phyloP scores from a whole-genome alignment of 208 protist genomes.

The Acanthamoeba healyi region DNA sequence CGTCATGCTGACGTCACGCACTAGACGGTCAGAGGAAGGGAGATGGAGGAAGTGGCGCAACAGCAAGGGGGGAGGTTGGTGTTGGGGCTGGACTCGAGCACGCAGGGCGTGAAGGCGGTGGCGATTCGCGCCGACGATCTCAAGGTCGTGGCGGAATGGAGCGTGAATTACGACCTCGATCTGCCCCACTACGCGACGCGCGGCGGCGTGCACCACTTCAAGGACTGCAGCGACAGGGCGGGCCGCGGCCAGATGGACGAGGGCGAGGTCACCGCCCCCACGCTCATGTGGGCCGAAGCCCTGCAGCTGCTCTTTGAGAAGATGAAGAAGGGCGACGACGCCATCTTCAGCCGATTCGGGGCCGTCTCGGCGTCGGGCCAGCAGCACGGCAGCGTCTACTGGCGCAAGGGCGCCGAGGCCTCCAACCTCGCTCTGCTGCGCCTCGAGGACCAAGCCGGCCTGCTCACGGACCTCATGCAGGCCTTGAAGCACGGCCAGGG shows the following conservation, averaged over 20 bases:
- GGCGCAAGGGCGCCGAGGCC: conserved; percentile 75
- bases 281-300: conserved; percentile 79
- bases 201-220: conserved; percentile 42
- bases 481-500: neutral
- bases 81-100: conserved; percentile 76
- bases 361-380: conserved; percentile 77
- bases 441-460: neutral
- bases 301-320: conserved; percentile 76
- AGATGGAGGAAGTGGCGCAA: neutral
- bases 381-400: conserved; percentile 87
- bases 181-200: conserved; percentile 74
- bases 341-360: conserved; percentile 57
- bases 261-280: conserved; percentile 69
- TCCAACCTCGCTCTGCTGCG: conserved; percentile 12
- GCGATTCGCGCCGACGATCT: conserved; percentile 13
- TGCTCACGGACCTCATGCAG: neutral
- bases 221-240: neutral
- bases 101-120: conserved; percentile 74
- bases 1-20: too few species aligned
- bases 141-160: conserved; percentile 37
- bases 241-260: conserved; percentile 56
- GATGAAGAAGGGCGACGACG: neutral
- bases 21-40: neutral
- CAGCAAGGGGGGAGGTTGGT: conserved; percentile 14
- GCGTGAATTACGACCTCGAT: conserved; percentile 78